Conservation (phyloP, 2,329 filamentous ascomycete species). For the Amauroascus niger region DNA sequence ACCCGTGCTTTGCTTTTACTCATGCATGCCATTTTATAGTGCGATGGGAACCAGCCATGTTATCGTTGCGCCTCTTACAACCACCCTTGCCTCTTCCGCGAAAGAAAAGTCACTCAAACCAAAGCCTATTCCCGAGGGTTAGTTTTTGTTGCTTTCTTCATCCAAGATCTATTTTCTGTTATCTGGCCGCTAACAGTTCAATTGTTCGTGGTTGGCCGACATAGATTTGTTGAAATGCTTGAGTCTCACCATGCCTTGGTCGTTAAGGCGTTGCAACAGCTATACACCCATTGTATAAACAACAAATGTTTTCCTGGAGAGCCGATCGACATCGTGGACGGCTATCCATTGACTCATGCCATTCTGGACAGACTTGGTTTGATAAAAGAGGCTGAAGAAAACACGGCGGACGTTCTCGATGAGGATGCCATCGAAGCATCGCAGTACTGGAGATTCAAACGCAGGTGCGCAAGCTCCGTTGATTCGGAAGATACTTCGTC, state of each 20-base stretch:
- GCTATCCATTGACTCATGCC: conserved; percentile 35
- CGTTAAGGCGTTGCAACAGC: conserved; percentile 34
- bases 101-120: conserved; percentile 37
- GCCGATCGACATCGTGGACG: conserved; percentile 33
- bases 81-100: conserved; percentile 37
- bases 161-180: conserved; percentile 1
- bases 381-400: conserved; percentile 37
- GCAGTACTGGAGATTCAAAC: conserved; percentile 29
- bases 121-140: conserved; percentile 39
- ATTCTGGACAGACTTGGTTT: conserved; percentile 36
- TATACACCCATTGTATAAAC: conserved; percentile 35
- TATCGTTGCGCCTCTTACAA: conserved; percentile 38
- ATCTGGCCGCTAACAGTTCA: not conserved
- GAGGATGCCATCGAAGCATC: conserved; percentile 29
- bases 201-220: not conserved
- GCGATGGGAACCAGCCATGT: conserved; percentile 39
- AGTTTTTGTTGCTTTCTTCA: conserved; percentile 13
- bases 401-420: conserved; percentile 25
- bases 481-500: conserved; percentile 33
- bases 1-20: conserved; percentile 9
- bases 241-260: conserved; percentile 37
- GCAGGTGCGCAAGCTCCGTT: conserved; percentile 30
- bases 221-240: conserved; percentile 38
- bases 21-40: conserved; percentile 25
- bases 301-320: conserved; percentile 38